Base-by-base conservation (phyloP, 345 rosid species). In the Eucalyptus cloeziana region DNA sequence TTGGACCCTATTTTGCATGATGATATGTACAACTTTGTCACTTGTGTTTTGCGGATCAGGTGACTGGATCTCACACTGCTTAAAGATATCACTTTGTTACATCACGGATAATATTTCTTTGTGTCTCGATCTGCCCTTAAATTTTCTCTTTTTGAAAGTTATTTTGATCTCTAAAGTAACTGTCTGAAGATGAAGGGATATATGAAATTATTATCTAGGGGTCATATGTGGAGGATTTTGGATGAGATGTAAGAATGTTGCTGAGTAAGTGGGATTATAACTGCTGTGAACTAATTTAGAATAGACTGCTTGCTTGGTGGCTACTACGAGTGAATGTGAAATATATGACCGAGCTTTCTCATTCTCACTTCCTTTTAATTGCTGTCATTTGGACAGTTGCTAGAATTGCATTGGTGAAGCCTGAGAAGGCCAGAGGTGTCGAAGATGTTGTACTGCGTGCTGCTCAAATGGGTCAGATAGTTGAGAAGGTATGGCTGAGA, bases 381-480 rank as follows among this genome's bases (percentile, higher is more conserved):
- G 83, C 83, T 76, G 8, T 37, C 27, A 19, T 76, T 76, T 37
- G 45, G 47, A 21, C 47, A 97, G 99, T 97, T 90, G 96, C 99
- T 87, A 94, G 99, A 90, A 97, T 97, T 91, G 99, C 99, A 43
- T 90, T 97, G 94, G 99, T 97, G 93, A 97, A 97, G 93, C 99
- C 99, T 92, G 99, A 97, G 93, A 97, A 97, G 92, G 99, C 98
- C 62, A 96, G 96, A 90, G 94, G 98, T 54, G 99, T 97, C 87
- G 99, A 97, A 92, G 99, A 97, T 92, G 96, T 96, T 85, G 87
- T 96, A 88, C 93, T 97, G 87, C 93, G 99, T 92, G 96, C 99
- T 92, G 97, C 99, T 89, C 98, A 96, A 89, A 95, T 90, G 96
- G 99, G 99, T 88, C 99, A 97, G 94, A 95, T 97, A 22, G 98